Percentiles rank a stretch among this genome's conserved stretches.
phyloP scores from a whole-genome alignment of 2,329 filamentous ascomycete species.

The Aspergillus niger region DNA sequence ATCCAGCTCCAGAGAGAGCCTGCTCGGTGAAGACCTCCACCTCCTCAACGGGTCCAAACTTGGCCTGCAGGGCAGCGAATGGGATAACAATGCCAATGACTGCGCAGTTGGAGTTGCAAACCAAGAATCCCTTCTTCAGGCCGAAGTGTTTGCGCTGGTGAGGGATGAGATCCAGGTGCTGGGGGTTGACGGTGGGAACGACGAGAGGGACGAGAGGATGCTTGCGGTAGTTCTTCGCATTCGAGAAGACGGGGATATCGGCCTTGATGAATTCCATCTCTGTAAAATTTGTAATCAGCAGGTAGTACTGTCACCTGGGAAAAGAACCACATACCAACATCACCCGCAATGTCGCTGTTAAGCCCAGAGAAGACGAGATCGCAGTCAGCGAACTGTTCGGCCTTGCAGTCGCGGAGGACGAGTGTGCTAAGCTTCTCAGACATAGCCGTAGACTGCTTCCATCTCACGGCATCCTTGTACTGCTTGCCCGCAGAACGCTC shows the following conservation, averaged over 20 bases:
- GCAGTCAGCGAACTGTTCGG: constrained; percentile 82
- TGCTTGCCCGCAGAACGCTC: constrained; percentile 87
- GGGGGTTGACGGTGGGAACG: constrained; percentile 90
- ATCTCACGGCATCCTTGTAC: constrained; percentile 90
- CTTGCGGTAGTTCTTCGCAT: constrained; percentile 94
- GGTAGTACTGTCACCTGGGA: not conserved
- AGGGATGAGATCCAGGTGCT: constrained; percentile 84
- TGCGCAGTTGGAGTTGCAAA: constrained; percentile 98
- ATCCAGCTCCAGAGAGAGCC: constrained; percentile 86
- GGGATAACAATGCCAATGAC: constrained; percentile 96
- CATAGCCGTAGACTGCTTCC: constrained; percentile 91
- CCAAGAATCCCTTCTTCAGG: constrained; percentile 82
- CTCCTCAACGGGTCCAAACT: constrained; percentile 74
- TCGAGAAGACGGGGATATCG: constrained; percentile 91
- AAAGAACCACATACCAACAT: constrained; percentile 67
- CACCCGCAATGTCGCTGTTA: constrained; percentile 88
- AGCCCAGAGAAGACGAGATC: constrained; percentile 92
- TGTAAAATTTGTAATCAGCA: constrained; percentile 37
- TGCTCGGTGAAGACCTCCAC: constrained; percentile 94
- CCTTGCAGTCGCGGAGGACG: constrained; percentile 80
- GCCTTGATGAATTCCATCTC: constrained; percentile 89
- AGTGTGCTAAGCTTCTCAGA: constrained; percentile 73
- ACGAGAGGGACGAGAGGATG: constrained; percentile 89
- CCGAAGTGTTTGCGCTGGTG: constrained; percentile 75
- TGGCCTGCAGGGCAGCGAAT: constrained; percentile 83